Conservation (phyloP, 179 eudicot genomes). For the Pouteria campechiana region DNA sequence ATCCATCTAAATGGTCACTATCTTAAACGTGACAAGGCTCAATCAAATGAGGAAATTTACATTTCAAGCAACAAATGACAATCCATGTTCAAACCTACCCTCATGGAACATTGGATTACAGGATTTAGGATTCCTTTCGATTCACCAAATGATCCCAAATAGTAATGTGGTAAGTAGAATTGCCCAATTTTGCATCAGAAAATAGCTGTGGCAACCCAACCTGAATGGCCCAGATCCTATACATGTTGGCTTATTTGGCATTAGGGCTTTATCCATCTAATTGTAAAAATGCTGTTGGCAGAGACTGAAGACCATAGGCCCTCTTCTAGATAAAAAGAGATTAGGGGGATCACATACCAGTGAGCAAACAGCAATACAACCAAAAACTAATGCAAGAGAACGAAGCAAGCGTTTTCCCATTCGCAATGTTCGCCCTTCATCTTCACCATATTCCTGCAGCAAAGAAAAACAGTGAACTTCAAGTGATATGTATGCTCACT, state of each 20-base stretch:
- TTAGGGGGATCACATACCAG: constrained; percentile 45
- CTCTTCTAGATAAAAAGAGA: background rate
- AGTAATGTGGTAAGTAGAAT: background rate
- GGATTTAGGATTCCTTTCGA: no score
- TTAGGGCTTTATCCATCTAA: background rate
- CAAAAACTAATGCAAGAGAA: constrained; percentile 73
- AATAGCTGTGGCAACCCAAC: background rate
- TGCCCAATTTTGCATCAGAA: background rate
- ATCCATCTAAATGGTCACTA: no score
- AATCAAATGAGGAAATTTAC: no score
- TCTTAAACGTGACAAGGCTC: no score
- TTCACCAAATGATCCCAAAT: no score
- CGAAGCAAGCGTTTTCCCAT: constrained; percentile 91
- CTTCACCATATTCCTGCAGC: constrained; percentile 90
- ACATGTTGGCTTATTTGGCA: background rate
- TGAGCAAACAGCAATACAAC: constrained; percentile 68
- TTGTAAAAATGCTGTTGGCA: background rate
- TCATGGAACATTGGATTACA: no score
- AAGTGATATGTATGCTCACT: no score
- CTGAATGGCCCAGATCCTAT: background rate
- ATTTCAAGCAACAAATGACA: no score
- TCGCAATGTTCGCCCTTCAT: constrained; percentile 58
- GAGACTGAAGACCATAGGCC: background rate
- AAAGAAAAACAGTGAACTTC: constrained; percentile 11
- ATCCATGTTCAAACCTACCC: no score